Conservation (phyloP, 2,329 filamentous ascomycete genomes). For the Scedosporium dehoogii region DNA sequence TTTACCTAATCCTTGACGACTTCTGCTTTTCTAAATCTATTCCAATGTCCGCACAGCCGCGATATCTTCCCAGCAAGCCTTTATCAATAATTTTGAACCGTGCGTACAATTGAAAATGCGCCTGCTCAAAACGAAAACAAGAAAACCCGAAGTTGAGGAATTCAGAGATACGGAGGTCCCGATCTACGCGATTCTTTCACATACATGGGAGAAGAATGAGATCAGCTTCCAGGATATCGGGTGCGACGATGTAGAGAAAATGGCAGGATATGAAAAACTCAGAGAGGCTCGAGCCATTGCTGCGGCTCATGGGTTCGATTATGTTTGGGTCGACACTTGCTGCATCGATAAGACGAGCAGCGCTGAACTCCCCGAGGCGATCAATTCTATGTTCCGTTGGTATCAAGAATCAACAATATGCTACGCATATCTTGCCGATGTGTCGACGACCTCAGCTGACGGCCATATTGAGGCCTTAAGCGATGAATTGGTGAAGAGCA, state of each 20-base stretch:
- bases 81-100: too few relatives aligned
- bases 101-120: too few relatives aligned
- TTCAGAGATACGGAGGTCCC: too few relatives aligned
- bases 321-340: slow-evolving; percentile 21
- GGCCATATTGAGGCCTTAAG: too few relatives aligned
- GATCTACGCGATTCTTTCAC: slow-evolving; percentile 22
- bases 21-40: too few relatives aligned
- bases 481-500: too few relatives aligned
- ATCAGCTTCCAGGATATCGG: slow-evolving; percentile 16
- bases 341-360: slow-evolving; percentile 22
- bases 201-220: slow-evolving; percentile 19
- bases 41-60: too few relatives aligned
- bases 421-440: slow-evolving; percentile 16
- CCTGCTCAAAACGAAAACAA: too few relatives aligned
- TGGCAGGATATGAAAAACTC: slow-evolving; percentile 5
- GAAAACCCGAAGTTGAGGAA: too few relatives aligned
- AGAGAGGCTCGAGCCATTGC: not conserved
- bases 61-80: too few relatives aligned
- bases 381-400: slow-evolving; percentile 22
- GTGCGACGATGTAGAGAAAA: not conserved
- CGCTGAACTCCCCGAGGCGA: slow-evolving; percentile 16
- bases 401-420: slow-evolving; percentile 16
- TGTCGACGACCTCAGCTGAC: too few relatives aligned
- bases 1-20: too few relatives aligned
- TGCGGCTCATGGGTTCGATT: slow-evolving; percentile 9